phyloP scores from a whole-genome alignment of 2,329 filamentous ascomycete species.

The Dactylella cylindrospora region DNA sequence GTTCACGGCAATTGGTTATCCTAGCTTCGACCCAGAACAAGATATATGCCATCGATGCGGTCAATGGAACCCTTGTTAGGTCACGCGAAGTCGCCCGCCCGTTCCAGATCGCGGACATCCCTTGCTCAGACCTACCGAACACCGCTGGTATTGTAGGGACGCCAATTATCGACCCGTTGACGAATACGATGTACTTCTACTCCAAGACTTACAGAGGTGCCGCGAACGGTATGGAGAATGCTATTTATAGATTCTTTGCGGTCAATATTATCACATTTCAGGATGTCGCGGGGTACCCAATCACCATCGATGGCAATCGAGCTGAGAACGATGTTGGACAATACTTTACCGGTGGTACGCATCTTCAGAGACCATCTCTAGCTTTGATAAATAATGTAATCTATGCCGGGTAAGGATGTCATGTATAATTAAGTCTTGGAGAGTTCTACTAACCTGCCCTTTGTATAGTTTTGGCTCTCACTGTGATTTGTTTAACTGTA shows the following conservation, averaged over 20 bases:
- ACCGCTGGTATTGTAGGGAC: conserved; percentile 56
- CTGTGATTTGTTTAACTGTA: conserved; percentile 60
- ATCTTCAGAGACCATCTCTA: conserved; percentile 59
- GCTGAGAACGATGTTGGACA: conserved; percentile 56
- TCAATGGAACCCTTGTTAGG: conserved; percentile 53
- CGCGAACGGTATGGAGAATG: conserved; percentile 47
- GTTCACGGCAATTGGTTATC: conserved; percentile 52
- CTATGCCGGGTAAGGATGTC: conserved; percentile 53
- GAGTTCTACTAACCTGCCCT: neutral
- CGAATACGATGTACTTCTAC: conserved; percentile 55
- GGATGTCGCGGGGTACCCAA: conserved; percentile 55
- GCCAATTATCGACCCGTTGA: conserved; percentile 56
- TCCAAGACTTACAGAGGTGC: conserved; percentile 54
- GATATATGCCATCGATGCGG: conserved; percentile 53
- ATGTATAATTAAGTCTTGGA: neutral
- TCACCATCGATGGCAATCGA: conserved; percentile 56
- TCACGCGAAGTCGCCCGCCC: conserved; percentile 54
- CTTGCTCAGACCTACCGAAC: conserved; percentile 58
- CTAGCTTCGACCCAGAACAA: conserved; percentile 53
- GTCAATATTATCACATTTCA: conserved; percentile 52
- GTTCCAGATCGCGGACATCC: conserved; percentile 57
- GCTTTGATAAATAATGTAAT: conserved; percentile 56
- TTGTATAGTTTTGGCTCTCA: conserved; percentile 57
- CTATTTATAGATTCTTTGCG: conserved; percentile 49
- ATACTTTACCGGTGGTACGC: conserved; percentile 59